Evolutionary conservation across 2,329 filamentous ascomycete species (phyloP).

Genomic region (Colletotrichum salicis): DNA sequence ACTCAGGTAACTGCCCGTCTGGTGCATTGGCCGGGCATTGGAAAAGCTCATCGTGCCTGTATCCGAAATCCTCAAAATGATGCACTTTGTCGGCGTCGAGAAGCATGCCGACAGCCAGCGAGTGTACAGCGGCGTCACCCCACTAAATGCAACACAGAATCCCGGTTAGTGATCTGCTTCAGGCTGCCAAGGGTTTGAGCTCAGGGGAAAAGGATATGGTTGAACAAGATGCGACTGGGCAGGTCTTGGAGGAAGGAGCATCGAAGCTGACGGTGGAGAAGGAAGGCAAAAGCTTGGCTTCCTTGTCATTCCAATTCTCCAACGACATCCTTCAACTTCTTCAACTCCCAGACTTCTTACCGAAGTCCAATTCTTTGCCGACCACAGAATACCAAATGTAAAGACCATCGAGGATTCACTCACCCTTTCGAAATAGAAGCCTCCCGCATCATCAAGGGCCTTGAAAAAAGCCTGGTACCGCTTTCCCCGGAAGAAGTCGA

Average conservation of each 20-base stretch:
- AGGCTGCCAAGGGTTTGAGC: neutral
- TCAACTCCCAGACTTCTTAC: neutral
- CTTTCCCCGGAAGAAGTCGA: conserved; percentile 55
- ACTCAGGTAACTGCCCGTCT: conserved; percentile 48
- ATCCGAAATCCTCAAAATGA: conserved; percentile 57
- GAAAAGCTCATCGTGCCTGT: conserved; percentile 49
- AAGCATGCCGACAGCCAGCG: conserved; percentile 54
- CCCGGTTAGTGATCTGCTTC: conserved; percentile 13
- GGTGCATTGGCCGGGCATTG: conserved; percentile 50
- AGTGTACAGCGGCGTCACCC: conserved; percentile 58
- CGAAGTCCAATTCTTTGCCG: neutral
- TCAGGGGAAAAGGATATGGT: conserved; percentile 2
- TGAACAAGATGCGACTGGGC: neutral
- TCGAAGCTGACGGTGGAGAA: neutral
- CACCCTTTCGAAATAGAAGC: neutral
- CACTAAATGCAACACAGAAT: conserved; percentile 42
- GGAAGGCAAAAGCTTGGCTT: neutral
- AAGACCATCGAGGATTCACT: neutral
- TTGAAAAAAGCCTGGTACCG: conserved; percentile 54
- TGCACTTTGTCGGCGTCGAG: conserved; percentile 51
- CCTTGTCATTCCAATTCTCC: neutral
- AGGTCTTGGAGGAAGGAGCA: neutral
- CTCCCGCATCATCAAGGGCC: conserved; percentile 45
- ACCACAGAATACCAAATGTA: neutral
- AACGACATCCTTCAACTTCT: neutral